These are phyloP conservation scores for Mariannaea sp. DNA, from an alignment of 2,329 filamentous ascomycete species.

Conservation along the genomic window DNA sequence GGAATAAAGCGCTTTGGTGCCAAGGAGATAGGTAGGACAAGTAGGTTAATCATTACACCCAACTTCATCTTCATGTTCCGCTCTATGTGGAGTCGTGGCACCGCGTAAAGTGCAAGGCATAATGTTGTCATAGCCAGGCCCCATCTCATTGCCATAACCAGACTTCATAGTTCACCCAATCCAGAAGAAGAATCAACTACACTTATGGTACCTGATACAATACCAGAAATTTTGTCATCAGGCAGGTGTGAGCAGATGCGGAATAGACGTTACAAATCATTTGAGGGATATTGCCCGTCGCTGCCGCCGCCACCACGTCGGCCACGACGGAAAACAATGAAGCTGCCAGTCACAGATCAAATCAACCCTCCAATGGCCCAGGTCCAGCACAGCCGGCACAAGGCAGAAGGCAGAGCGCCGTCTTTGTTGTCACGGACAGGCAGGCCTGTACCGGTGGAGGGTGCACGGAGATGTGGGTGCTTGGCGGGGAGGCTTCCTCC, in stretches of 20 bases:
- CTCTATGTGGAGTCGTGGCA: conserved; percentile 21
- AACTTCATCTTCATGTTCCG: conserved; percentile 6
- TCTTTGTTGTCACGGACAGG: neutral
- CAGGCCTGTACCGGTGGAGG: neutral
- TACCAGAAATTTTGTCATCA: too few relatives aligned
- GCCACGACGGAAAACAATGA: neutral
- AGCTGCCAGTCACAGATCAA: conserved; percentile 5
- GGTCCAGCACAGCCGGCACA: neutral
- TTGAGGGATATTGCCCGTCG: neutral
- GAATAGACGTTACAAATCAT: neutral
- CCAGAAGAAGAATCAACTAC: too few relatives aligned
- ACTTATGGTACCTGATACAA: too few relatives aligned
- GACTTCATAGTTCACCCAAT: too few relatives aligned
- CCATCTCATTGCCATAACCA: neutral
- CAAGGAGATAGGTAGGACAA: too few relatives aligned
- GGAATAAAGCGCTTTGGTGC: too few relatives aligned
- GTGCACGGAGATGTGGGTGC: neutral
- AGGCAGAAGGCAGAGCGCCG: conserved; percentile 14
- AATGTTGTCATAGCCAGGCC: conserved; percentile 1
- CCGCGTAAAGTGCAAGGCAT: conserved; percentile 19
- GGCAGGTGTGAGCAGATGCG: neutral
- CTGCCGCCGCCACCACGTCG: conserved; percentile 1
- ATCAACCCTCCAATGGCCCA: conserved; percentile 10
- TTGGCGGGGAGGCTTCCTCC: too few relatives aligned
- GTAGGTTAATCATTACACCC: conserved; percentile 14